Conservation (phyloP, 2,329 filamentous ascomycete species). For the Taxawa tesnikishii region DNA sequence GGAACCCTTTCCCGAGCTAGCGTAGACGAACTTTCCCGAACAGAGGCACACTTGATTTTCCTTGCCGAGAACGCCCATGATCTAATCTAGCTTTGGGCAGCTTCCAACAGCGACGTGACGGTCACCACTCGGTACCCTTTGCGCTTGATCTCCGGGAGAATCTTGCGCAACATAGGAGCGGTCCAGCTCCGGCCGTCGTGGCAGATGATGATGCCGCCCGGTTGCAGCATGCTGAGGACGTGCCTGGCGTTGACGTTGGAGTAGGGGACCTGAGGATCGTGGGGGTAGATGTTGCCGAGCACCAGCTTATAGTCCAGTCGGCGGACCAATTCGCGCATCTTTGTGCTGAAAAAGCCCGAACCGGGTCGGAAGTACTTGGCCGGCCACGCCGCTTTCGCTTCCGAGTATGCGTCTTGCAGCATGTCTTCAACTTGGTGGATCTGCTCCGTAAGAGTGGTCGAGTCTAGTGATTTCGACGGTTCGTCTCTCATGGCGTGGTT, state of each 20-base stretch:
- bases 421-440: constrained; percentile 51
- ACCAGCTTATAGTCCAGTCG: constrained; percentile 65
- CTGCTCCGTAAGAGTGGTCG: constrained; percentile 48
- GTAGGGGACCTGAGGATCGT: constrained; percentile 73
- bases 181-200: constrained; percentile 82
- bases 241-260: constrained; percentile 62
- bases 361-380: constrained; percentile 63
- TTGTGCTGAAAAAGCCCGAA: constrained; percentile 65
- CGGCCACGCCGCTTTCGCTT: constrained; percentile 30
- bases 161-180: constrained; percentile 58
- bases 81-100: too few relatives aligned
- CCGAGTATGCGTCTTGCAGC: constrained; percentile 45
- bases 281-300: constrained; percentile 77
- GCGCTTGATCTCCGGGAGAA: constrained; percentile 58
- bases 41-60: too few relatives aligned
- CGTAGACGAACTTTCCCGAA: too few relatives aligned
- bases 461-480: constrained; percentile 50
- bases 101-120: constrained; percentile 56
- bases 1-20: too few relatives aligned
- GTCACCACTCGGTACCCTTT: constrained; percentile 62
- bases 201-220: constrained; percentile 72
- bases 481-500: constrained; percentile 90
- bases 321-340: constrained; percentile 12
- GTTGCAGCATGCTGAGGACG: constrained; percentile 65
- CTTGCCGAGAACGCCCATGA: too few relatives aligned